phyloP scores from a whole-genome alignment of 768 basidiomycete species.

The Tremella yokohamensis region DNA sequence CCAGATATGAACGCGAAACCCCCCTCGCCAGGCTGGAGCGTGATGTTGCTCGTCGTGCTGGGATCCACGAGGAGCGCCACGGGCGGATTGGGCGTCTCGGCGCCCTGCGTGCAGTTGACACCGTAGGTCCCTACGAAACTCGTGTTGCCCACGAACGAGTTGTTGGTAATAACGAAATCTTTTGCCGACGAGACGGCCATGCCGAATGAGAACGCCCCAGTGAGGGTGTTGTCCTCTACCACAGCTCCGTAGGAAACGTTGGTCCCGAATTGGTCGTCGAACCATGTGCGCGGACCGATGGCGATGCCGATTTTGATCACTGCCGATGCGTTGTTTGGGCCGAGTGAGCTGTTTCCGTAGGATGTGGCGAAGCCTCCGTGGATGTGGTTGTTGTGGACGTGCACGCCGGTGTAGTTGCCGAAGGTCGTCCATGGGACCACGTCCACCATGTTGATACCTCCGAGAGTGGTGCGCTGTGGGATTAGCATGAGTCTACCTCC shows the following conservation, averaged over 20 bases:
- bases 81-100: conserved; percentile 31
- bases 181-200: conserved; percentile 32
- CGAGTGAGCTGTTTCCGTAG: conserved; percentile 29
- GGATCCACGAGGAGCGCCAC: conserved; percentile 25
- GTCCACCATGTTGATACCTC: conserved; percentile 48
- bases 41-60: conserved; percentile 24
- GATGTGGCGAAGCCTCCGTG: conserved; percentile 39
- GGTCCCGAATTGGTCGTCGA: conserved; percentile 35
- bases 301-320: conserved; percentile 47
- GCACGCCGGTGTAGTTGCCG: conserved; percentile 36
- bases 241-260: conserved; percentile 33
- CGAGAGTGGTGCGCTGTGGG: conserved; percentile 31
- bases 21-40: conserved; percentile 7
- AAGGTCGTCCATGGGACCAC: conserved; percentile 36
- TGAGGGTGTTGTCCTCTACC: conserved; percentile 35
- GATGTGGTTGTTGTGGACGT: conserved; percentile 39
- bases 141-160: conserved; percentile 36
- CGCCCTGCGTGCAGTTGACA: conserved; percentile 33
- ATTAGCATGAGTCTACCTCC: background rate
- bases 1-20: conserved; percentile 24
- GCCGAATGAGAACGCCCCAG: conserved; percentile 43
- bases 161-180: conserved; percentile 33
- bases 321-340: conserved; percentile 32
- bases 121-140: conserved; percentile 39
- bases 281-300: conserved; percentile 42